phyloP scores from a whole-genome alignment of 345 rosid genomes.

The Aquilaria malaccensis region DNA sequence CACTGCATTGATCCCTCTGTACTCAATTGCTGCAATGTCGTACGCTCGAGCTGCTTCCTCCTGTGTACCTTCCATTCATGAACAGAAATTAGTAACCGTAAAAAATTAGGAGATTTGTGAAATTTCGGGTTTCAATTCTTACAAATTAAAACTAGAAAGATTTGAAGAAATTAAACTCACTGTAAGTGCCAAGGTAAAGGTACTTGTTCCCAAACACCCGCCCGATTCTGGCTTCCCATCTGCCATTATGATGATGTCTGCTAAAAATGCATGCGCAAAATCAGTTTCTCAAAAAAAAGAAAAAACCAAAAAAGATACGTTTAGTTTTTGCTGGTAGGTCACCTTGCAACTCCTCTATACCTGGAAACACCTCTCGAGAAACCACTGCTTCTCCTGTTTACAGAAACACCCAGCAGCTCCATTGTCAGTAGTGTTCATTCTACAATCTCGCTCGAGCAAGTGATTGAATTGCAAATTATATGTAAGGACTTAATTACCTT shows the following conservation, averaged over 20 bases:
- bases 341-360: constrained; percentile 45
- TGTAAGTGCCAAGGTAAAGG: constrained; percentile 62
- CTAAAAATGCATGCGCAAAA: background rate
- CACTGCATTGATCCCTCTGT: constrained; percentile 48
- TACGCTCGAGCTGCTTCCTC: constrained; percentile 52
- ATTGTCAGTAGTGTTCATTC: too few species aligned
- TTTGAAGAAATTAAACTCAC: constrained; percentile 20
- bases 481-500: constrained; percentile 17
- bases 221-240: constrained; percentile 84
- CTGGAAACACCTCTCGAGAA: constrained; percentile 39
- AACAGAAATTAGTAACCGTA: too few species aligned
- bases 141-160: background rate
- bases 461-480: too few species aligned
- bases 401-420: background rate
- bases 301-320: background rate
- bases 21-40: constrained; percentile 47
- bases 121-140: background rate
- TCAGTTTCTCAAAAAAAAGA: background rate
- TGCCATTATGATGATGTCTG: constrained; percentile 76
- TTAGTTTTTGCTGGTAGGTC: background rate
- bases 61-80: constrained; percentile 25
- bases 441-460: too few species aligned
- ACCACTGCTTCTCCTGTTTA: constrained; percentile 35
- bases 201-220: constrained; percentile 75
- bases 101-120: background rate